These are phyloP conservation scores for Pugionium dolabratum DNA, from an alignment of 345 rosid genomes.

Conservation along the genomic window DNA sequence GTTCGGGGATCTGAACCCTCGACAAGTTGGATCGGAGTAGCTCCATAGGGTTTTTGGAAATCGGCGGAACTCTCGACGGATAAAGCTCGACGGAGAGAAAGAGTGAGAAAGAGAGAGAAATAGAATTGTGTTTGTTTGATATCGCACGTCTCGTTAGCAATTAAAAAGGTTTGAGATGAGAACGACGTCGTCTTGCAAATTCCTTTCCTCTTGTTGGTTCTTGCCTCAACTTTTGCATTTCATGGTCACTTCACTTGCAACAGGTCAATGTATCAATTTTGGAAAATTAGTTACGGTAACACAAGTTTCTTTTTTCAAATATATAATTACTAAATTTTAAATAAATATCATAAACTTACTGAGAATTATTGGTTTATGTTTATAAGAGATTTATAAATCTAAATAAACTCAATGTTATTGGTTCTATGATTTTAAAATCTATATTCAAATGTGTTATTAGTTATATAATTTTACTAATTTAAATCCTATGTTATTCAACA, in stretches of 20 bases:
- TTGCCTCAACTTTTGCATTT: conserved; percentile 36
- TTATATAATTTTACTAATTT: no score
- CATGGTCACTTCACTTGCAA: background rate
- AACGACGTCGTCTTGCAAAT: conserved; percentile 34
- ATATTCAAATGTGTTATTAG: no score
- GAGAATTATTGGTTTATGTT: no score
- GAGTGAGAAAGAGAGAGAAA: background rate
- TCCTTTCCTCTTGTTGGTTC: conserved; percentile 25
- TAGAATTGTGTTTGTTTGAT: background rate
- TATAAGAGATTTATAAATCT: no score
- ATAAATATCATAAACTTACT: no score
- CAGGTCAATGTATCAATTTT: background rate
- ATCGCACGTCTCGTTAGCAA: conserved; percentile 6
- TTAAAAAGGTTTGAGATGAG: background rate
- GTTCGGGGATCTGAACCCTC: conserved; percentile 99
- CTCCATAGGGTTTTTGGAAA: conserved; percentile 55
- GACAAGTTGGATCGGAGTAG: conserved; percentile 89
- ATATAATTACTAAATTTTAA: no score
- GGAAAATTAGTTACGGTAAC: background rate
- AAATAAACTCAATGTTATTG: no score
- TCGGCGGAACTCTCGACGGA: conserved; percentile 25
- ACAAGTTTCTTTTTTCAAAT: no score
- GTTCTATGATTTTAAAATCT: no score
- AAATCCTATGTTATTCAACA: no score
- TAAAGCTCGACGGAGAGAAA: background rate